Conservation (phyloP, 2,329 filamentous ascomycete species). For the Talaromyces sp. region DNA sequence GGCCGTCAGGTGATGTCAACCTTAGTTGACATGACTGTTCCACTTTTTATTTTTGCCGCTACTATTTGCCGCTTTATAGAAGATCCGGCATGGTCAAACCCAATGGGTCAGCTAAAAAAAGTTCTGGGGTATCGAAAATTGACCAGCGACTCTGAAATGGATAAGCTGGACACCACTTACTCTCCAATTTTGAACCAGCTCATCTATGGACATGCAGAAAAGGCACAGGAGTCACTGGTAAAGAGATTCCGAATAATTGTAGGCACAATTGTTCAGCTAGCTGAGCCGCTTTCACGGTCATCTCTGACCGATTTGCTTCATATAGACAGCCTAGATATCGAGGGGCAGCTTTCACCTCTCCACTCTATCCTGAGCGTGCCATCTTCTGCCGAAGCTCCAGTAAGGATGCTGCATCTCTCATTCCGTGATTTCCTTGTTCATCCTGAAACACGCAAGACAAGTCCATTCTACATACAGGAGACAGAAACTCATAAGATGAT, state of each 20-base stretch:
- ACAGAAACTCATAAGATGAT: conserved; percentile 23
- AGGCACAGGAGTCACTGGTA: background rate
- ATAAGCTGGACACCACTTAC: conserved; percentile 1
- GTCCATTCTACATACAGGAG: conserved; percentile 28
- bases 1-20: background rate
- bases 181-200: background rate
- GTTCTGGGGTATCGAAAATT: background rate
- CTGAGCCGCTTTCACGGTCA: background rate
- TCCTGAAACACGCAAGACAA: conserved; percentile 12
- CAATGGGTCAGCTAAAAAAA: background rate
- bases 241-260: background rate
- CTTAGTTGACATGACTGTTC: background rate
- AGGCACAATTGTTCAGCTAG: background rate
- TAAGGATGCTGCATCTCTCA: conserved; percentile 23
- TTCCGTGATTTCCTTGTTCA: conserved; percentile 30
- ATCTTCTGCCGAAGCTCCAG: background rate
- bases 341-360: conserved; percentile 4
- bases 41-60: conserved; percentile 4
- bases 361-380: conserved; percentile 20
- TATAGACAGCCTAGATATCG: background rate
- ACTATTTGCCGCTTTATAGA: conserved; percentile 2
- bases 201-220: too few relatives aligned
- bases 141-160: background rate
- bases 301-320: background rate
- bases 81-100: background rate